Conservation (phyloP, 2,329 filamentous ascomycete genomes). For the Exophiala bonariae region DNA sequence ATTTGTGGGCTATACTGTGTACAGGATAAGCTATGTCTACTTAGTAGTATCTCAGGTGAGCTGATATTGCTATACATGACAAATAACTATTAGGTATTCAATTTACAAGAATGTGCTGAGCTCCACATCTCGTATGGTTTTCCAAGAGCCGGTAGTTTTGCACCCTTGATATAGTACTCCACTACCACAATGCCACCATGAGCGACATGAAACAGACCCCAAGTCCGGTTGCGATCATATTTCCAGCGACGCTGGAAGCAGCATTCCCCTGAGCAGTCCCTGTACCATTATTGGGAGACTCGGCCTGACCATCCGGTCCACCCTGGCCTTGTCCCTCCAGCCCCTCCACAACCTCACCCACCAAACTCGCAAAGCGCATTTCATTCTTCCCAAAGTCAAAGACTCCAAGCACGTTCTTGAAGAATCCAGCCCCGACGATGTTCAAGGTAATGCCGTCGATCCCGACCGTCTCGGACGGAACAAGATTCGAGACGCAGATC, state of each 20-base stretch:
- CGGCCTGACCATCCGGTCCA: neutral
- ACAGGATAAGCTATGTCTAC: too few relatives aligned
- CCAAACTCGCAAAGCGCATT: constrained; percentile 9
- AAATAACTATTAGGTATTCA: too few relatives aligned
- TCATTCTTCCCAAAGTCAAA: constrained; percentile 48
- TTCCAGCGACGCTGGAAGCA: neutral
- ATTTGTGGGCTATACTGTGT: too few relatives aligned
- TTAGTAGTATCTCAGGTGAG: too few relatives aligned
- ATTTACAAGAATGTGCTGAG: too few relatives aligned
- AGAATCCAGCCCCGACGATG: constrained; percentile 47
- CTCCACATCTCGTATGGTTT: too few relatives aligned
- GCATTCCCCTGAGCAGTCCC: neutral
- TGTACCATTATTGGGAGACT: neutral
- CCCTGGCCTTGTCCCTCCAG: neutral
- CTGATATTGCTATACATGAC: too few relatives aligned
- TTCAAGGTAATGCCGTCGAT: constrained; percentile 18
- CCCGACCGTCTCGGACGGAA: constrained; percentile 20
- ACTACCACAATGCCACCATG: too few relatives aligned
- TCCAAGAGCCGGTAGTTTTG: too few relatives aligned
- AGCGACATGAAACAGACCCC: too few relatives aligned
- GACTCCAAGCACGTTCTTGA: constrained; percentile 52
- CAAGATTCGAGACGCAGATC: constrained; percentile 21
- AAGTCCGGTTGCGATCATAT: too few relatives aligned
- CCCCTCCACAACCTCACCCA: constrained; percentile 7
- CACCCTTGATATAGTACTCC: too few relatives aligned